phyloP scores from a whole-genome alignment of 306 rosid genomes.

The Abrus precatorius region DNA sequence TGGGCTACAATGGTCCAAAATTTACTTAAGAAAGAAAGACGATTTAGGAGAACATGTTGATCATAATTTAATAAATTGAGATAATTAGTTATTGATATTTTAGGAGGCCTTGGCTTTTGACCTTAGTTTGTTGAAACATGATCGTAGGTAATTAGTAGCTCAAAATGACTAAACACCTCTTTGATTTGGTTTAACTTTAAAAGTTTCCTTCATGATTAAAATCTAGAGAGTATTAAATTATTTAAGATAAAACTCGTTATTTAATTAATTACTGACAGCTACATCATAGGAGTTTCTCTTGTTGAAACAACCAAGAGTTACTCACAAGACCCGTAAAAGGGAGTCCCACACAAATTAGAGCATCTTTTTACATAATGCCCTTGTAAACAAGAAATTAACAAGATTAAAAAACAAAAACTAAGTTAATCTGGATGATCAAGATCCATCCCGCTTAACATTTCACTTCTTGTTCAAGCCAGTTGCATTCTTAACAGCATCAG shows the following conservation, averaged over 20 bases:
- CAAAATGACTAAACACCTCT: background rate
- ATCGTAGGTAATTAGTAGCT: background rate
- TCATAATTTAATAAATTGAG: background rate
- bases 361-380: conserved; percentile 38
- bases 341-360: conserved; percentile 36
- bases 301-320: conserved; percentile 37
- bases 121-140: background rate
- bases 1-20: background rate
- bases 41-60: background rate
- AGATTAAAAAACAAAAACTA: background rate
- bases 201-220: background rate
- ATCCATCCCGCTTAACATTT: conserved; percentile 30
- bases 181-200: background rate
- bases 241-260: conserved; percentile 41
- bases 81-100: background rate
- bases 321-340: conserved; percentile 23
- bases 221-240: background rate
- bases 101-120: conserved; percentile 7
- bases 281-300: conserved; percentile 31
- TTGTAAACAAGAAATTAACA: background rate
- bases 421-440: conserved; percentile 31
- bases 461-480: conserved; percentile 68
- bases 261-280: conserved; percentile 29
- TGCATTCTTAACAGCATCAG: conserved; percentile 72
- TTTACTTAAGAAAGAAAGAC: background rate